Evolutionary conservation across 805 yeast genomes (phyloP).

Genomic region (Vanderwaltozyma polyspora): DNA sequence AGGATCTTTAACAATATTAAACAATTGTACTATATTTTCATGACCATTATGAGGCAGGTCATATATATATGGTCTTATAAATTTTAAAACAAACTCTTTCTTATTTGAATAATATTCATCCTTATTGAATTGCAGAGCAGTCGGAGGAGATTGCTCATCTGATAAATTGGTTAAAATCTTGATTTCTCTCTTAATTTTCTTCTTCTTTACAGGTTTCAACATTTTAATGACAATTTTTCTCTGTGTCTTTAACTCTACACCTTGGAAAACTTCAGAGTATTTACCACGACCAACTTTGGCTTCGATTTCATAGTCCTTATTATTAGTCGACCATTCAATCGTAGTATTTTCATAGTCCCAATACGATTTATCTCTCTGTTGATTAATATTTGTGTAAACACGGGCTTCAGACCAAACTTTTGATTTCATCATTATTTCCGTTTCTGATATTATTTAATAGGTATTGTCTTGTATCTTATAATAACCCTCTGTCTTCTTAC

Average conservation of each 20-base stretch:
- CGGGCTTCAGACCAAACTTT: slow-evolving; percentile 38
- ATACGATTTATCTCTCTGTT: slow-evolving; percentile 54
- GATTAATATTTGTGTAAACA: slow-evolving; percentile 69
- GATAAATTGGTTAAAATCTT: slow-evolving; percentile 76
- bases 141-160: slow-evolving; percentile 23
- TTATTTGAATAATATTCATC: slow-evolving; percentile 22
- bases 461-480: neutral
- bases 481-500: no score
- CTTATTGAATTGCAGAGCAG: slow-evolving; percentile 14
- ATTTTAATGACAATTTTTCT: slow-evolving; percentile 74
- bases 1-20: slow-evolving; percentile 75
- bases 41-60: slow-evolving; percentile 27
- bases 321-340: slow-evolving; percentile 51
- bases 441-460: neutral
- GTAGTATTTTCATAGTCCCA: slow-evolving; percentile 75
- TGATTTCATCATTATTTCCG: slow-evolving; percentile 17
- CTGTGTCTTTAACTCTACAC: slow-evolving; percentile 55
- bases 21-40: slow-evolving; percentile 64
- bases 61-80: slow-evolving; percentile 18
- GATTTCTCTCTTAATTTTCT: slow-evolving; percentile 83
- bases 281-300: slow-evolving; percentile 85
- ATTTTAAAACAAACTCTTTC: slow-evolving; percentile 17
- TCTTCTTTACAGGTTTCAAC: slow-evolving; percentile 83
- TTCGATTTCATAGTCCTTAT: slow-evolving; percentile 59
- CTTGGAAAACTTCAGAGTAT: slow-evolving; percentile 90